A percentile compares a stretch with the other conserved stretches of the same genome.
phyloP scores from a whole-genome alignment of 2,329 filamentous ascomycete genomes.

The Phyllosticta capitalensis region DNA sequence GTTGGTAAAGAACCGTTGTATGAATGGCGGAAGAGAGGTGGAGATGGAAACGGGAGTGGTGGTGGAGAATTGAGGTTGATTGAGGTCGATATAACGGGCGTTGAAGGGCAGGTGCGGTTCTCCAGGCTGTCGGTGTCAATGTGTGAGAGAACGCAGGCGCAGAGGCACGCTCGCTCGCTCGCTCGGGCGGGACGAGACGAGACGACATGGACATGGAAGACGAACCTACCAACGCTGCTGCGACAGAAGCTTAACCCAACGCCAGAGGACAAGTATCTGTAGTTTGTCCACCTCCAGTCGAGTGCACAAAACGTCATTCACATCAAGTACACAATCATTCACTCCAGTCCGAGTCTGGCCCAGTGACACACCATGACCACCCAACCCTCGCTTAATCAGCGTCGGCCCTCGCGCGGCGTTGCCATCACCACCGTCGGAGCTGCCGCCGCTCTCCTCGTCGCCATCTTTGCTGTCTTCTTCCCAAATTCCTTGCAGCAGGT shows the following conservation, averaged over 20 bases:
- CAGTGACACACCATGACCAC: not conserved
- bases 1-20: not conserved
- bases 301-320: not conserved
- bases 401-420: not conserved
- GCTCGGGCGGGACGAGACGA: not conserved
- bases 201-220: not conserved
- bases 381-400: not conserved
- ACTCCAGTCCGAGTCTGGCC: too few species aligned
- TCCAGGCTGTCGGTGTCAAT: not conserved
- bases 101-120: not conserved
- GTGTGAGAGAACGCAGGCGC: too few species aligned
- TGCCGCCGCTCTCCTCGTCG: conserved; percentile 1
- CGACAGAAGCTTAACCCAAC: not conserved
- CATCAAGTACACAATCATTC: too few species aligned
- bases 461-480: conserved; percentile 23
- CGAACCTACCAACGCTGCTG: not conserved
- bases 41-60: not conserved
- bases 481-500: conserved; percentile 22
- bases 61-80: not conserved
- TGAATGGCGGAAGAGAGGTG: not conserved
- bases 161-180: too few species aligned
- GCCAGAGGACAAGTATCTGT: too few species aligned
- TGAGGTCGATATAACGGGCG: not conserved
- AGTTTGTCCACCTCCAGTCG: not conserved
- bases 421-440: too few species aligned